Evolutionary conservation across 108 stramenopile species (phyloP).

Genomic region (Asterionellopsis glacialis): DNA sequence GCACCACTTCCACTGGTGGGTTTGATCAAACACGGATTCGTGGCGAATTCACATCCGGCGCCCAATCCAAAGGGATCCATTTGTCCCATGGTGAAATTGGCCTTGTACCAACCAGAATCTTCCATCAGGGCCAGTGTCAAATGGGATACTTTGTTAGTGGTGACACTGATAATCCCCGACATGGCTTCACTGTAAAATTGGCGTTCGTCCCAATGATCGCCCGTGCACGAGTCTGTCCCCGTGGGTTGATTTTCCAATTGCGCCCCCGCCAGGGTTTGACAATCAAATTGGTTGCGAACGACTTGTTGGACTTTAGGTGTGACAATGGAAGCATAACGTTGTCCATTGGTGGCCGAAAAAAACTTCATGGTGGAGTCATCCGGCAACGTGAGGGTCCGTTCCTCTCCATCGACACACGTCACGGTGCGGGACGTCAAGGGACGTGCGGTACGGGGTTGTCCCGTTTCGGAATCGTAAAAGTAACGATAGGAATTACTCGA

Average conservation of each 20-base stretch:
- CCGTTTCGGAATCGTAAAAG: slow-evolving; percentile 77
- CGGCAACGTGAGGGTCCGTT: slow-evolving; percentile 57
- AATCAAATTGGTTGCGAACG: slow-evolving; percentile 83
- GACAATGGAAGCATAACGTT: slow-evolving; percentile 72
- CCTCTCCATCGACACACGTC: slow-evolving; percentile 68
- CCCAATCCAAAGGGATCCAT: slow-evolving; percentile 63
- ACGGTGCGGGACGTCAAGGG: slow-evolving; percentile 57
- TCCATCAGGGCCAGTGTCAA: slow-evolving; percentile 77
- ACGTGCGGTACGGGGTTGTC: slow-evolving; percentile 51
- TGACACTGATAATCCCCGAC: slow-evolving; percentile 68
- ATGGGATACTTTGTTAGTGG: slow-evolving; percentile 65
- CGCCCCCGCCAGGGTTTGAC: slow-evolving; percentile 59
- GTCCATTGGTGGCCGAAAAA: slow-evolving; percentile 52
- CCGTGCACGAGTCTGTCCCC: slow-evolving; percentile 68
- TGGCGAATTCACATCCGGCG: slow-evolving; percentile 77
- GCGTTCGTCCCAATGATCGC: slow-evolving; percentile 42
- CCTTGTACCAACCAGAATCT: slow-evolving; percentile 83
- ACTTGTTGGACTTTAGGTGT: slow-evolving; percentile 70
- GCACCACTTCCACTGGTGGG: neutral
- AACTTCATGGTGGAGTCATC: slow-evolving; percentile 73
- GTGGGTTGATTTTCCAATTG: slow-evolving; percentile 53
- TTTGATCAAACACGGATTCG: slow-evolving; percentile 36
- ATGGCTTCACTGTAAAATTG: slow-evolving; percentile 70
- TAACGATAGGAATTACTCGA: slow-evolving; percentile 72
- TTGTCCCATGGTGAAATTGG: slow-evolving; percentile 43